Conservation (phyloP, 495 filamentous ascomycete genomes). For the Barbatosphaeria neglecta region DNA sequence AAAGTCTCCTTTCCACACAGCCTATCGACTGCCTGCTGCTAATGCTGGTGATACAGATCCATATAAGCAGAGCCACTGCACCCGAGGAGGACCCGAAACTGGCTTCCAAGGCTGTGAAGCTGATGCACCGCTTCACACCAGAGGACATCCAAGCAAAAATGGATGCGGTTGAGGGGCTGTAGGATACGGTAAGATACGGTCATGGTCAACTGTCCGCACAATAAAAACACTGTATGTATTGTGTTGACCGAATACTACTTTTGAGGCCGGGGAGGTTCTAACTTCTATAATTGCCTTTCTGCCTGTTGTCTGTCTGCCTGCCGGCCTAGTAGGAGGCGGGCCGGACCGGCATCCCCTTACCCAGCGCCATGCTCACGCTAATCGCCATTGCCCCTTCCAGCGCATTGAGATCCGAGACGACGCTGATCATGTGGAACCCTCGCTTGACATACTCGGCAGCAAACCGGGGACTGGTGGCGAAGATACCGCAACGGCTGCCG, state of each 20-base stretch:
- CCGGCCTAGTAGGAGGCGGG: slow-evolving; percentile 19
- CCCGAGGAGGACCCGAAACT: slow-evolving; percentile 37
- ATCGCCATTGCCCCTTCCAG: slow-evolving; percentile 33
- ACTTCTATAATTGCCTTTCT: no score
- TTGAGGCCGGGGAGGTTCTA: no score
- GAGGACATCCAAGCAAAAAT: slow-evolving; percentile 61
- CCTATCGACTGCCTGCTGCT: no score
- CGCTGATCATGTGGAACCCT: slow-evolving; percentile 70
- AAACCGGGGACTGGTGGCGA: slow-evolving; percentile 56
- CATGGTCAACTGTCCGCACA: no score
- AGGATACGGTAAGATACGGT: no score
- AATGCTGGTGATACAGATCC: no score
- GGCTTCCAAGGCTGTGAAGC: slow-evolving; percentile 52
- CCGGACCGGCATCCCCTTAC: slow-evolving; percentile 18
- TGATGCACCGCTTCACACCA: slow-evolving; percentile 74
- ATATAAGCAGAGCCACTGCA: slow-evolving; percentile 42
- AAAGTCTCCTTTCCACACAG: no score
- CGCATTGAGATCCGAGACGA: slow-evolving; percentile 47
- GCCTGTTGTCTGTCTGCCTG: no score
- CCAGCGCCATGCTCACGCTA: slow-evolving; percentile 34
- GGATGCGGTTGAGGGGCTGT: slow-evolving; percentile 45
- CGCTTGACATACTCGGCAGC: slow-evolving; percentile 49
- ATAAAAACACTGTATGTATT: no score
- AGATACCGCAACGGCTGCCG: slow-evolving; percentile 71
- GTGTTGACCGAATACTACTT: no score